A percentile compares a stretch with the other conserved stretches of the same genome.
These are phyloP conservation scores for Heliamphora exappendiculata DNA, from an alignment of 148 eudicot species.

Conservation along the genomic window DNA sequence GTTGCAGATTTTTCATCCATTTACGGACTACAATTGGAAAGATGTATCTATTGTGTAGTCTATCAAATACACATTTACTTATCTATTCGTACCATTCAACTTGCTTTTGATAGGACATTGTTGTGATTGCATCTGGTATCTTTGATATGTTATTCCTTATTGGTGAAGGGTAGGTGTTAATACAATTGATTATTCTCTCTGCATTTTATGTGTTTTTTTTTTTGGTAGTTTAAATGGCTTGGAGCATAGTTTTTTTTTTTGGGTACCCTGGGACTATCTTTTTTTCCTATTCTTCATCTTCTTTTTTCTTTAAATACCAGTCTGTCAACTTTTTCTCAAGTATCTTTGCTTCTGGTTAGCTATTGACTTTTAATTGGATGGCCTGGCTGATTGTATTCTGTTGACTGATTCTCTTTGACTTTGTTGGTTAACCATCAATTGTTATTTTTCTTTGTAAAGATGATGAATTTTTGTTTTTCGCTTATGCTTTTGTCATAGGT, in stretches of 20 bases:
- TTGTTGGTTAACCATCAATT: not conserved
- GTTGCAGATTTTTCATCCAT: not conserved
- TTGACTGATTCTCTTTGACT: not conserved
- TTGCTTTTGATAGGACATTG: not conserved
- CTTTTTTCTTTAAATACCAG: no score
- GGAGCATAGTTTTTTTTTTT: slow-evolving; percentile 3
- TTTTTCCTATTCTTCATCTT: not conserved
- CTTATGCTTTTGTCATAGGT: slow-evolving; percentile 1
- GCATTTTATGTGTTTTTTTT: no score
- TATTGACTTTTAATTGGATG: not conserved
- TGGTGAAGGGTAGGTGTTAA: not conserved
- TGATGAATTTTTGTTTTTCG: not conserved
- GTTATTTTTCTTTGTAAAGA: not conserved
- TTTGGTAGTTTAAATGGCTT: no score
- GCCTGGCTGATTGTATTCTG: not conserved
- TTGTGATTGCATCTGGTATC: not conserved
- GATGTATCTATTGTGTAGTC: not conserved
- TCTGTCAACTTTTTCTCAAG: not conserved
- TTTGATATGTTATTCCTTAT: not conserved
- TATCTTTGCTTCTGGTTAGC: not conserved
- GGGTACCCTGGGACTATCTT: not conserved
- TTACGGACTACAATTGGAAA: not conserved
- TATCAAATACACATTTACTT: not conserved
- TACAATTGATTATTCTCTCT: no score
- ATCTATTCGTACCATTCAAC: not conserved